Base-by-base conservation (phyloP, 805 yeast genomes). In the Candida ficus region DNA sequence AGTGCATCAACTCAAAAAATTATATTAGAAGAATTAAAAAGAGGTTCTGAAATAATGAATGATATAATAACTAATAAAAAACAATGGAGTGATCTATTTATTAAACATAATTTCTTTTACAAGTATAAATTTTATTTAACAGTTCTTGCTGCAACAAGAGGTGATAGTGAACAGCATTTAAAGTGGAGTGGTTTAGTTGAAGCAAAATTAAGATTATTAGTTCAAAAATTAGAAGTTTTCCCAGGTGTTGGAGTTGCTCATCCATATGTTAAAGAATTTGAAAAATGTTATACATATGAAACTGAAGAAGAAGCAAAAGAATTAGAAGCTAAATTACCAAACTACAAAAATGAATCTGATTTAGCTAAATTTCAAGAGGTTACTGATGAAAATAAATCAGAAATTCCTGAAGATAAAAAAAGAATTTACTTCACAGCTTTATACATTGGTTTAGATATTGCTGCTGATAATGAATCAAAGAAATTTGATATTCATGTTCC, bases 121-220 rank as follows among this genome's bases (percentile, higher is more conserved):
- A 74, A 73, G 46, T 91, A 93, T 65, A 91, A 88, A 59, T 87
- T 87, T 61, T 93, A 93, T 58, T 62, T 93, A 40, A 83, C 93
- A 25, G 71, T 91, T 3, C 79, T 85, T 41, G 91, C 89, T 0
- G 78, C 85, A 2, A 83, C 97, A 0, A 72, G 68, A 46, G 84
- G 83, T 7, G 64, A 75, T 1, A 75, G 76, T 42, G 98, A 89
- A 57, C 89, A 89, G 41, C 96, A 91, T 54, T 63, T 81, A 42
- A 84, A 83, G 52, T 93, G 95, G 95, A 79, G 87, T 49, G 98
- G 99, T 9, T 68, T 91, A 67, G 91, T 93, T 10, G 98, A 93
- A 61, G 80, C 95, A 52, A 87, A 83, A 62, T 60, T 91, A 33
- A 75, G 99, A 49, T 64, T 83, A 31, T 62, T 93, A 26, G 95